A percentile compares a stretch with the other conserved stretches of the same genome.
Conservation (phyloP, 306 rosid genomes). For the Sphenostylis stenocarpa region DNA sequence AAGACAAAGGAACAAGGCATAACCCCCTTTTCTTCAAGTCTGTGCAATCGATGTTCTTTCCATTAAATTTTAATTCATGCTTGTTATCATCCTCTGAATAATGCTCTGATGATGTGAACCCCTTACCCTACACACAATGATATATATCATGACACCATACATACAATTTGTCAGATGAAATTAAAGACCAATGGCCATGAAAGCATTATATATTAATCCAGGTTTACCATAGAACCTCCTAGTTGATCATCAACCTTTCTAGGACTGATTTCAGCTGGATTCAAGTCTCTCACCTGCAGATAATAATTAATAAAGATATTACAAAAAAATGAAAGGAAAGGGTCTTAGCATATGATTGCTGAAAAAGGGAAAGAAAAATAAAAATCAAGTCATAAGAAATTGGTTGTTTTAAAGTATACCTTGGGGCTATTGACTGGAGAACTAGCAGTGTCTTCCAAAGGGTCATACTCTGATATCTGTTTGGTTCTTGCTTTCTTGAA, state of each 20-base stretch:
- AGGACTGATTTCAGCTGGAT: slow-evolving; percentile 42
- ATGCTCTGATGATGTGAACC: slow-evolving; percentile 43
- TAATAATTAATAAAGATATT: not conserved
- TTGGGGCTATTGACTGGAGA: slow-evolving; percentile 93
- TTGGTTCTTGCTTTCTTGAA: slow-evolving; percentile 65
- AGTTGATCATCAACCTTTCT: slow-evolving; percentile 50
- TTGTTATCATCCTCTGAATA: slow-evolving; percentile 44
- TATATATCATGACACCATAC: slow-evolving; percentile 19
- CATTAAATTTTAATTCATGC: slow-evolving; percentile 30
- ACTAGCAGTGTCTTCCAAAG: slow-evolving; percentile 94
- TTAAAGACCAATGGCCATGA: slow-evolving; percentile 2
- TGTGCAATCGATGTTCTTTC: slow-evolving; percentile 43
- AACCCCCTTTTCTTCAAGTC: slow-evolving; percentile 75
- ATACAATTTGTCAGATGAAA: slow-evolving; percentile 23
- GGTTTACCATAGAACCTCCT: slow-evolving; percentile 61
- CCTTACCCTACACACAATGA: slow-evolving; percentile 51
- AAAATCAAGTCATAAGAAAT: not conserved
- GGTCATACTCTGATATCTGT: slow-evolving; percentile 49
- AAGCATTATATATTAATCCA: not conserved
- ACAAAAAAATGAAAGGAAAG: not conserved
- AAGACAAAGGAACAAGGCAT: slow-evolving; percentile 78
- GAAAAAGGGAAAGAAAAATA: not conserved
- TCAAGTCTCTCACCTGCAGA: slow-evolving; percentile 59
- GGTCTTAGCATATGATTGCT: not conserved
- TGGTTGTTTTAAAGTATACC: slow-evolving; percentile 39